These are phyloP conservation scores for Hyaloscypha bicolor DNA, from an alignment of 495 filamentous ascomycete species.

Conservation along the genomic window DNA sequence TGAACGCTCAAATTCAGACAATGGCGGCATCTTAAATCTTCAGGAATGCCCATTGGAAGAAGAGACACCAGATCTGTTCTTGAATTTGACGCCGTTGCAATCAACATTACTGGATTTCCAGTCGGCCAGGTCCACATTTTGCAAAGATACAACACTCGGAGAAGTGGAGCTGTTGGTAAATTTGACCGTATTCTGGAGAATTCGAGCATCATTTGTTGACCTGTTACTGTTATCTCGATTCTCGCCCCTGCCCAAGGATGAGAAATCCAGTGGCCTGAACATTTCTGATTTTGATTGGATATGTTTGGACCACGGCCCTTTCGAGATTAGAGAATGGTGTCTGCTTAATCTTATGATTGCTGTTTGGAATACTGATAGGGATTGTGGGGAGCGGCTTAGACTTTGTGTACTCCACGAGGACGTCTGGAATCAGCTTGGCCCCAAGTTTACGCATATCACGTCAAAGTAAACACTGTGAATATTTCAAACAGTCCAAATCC, in stretches of 20 bases:
- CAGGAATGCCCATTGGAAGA: background rate
- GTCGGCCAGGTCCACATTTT: background rate
- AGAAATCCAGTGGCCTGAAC: background rate
- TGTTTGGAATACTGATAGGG: background rate
- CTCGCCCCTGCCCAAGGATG: background rate
- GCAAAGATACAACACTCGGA: background rate
- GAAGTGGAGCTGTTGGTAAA: background rate
- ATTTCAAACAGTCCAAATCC: no score
- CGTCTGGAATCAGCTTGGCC: background rate
- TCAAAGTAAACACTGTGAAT: no score
- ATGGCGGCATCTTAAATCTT: background rate
- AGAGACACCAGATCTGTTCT: background rate
- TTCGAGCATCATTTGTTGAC: background rate
- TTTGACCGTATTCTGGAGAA: background rate
- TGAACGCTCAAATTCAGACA: background rate
- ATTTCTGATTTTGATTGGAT: background rate
- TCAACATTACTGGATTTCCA: background rate
- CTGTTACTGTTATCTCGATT: background rate
- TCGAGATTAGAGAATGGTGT: constrained; percentile 2
- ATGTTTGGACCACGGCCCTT: background rate
- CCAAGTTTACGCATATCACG: background rate
- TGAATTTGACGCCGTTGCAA: background rate
- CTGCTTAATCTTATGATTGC: constrained; percentile 5
- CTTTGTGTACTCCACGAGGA: constrained; percentile 5
- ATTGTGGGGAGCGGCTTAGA: background rate